phyloP scores from a whole-genome alignment of 192 early-diverging fungal species.

The Coemansia sp. region DNA sequence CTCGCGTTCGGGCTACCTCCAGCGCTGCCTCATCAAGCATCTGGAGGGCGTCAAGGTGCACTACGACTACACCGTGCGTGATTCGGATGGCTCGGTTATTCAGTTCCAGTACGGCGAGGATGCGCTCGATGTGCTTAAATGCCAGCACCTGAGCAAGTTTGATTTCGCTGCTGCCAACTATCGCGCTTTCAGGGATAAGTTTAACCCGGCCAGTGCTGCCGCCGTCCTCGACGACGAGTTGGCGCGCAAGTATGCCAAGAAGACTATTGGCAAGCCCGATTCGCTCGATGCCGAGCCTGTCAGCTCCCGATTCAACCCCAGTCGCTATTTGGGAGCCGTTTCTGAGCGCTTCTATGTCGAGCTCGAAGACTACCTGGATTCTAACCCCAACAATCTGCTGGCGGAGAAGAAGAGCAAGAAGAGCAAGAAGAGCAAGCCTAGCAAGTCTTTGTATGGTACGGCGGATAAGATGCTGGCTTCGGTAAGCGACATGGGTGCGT shows the following conservation, averaged over 20 bases:
- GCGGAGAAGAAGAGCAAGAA: conserved; percentile 14
- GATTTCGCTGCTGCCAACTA: conserved; percentile 95
- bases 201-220: conserved; percentile 69
- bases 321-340: conserved; percentile 82
- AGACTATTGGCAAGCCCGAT: conserved; percentile 68
- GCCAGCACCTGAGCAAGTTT: conserved; percentile 87
- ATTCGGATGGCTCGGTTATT: conserved; percentile 89
- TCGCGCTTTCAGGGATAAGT: conserved; percentile 75
- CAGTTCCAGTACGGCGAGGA: conserved; percentile 99
- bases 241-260: conserved; percentile 78
- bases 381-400: conserved; percentile 46
- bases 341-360: conserved; percentile 81
- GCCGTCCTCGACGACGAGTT: conserved; percentile 68
- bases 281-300: conserved; percentile 63
- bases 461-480: conserved; percentile 70
- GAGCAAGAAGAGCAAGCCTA: conserved; percentile 3
- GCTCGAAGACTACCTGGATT: conserved; percentile 59
- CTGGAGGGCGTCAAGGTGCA: conserved; percentile 92
- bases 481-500: conserved; percentile 58
- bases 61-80: conserved; percentile 98
- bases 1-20: conserved; percentile 96
- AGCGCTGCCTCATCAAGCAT: conserved; percentile 99
- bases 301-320: conserved; percentile 79
- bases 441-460: conserved; percentile 51
- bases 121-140: conserved; percentile 92